Evolutionary conservation across 2,329 filamentous ascomycete genomes (phyloP).

Genomic region (Botryosphaeria dothidea): DNA sequence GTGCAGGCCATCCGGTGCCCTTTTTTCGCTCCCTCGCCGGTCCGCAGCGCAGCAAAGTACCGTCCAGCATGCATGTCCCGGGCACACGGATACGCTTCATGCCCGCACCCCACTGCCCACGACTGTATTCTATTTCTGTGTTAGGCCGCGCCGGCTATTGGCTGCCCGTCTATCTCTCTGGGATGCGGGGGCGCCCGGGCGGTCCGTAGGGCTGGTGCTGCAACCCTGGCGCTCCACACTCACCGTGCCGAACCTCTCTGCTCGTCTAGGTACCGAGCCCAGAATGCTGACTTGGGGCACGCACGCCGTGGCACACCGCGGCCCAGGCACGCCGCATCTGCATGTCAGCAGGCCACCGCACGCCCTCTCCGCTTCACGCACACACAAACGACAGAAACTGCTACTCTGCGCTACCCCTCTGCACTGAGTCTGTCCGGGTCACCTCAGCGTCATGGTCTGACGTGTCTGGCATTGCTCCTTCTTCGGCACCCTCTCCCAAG

Average conservation of each 20-base stretch:
- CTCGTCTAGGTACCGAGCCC: neutral
- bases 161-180: neutral
- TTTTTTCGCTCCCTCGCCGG: neutral
- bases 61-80: too few relatives aligned
- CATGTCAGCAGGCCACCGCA: slow-evolving; percentile 4
- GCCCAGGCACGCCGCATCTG: slow-evolving; percentile 10
- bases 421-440: too few relatives aligned
- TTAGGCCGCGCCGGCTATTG: neutral
- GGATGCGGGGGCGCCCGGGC: neutral
- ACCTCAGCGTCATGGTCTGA: slow-evolving; percentile 4
- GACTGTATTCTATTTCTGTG: neutral
- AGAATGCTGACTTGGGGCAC: neutral
- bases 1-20: neutral
- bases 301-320: slow-evolving; percentile 12
- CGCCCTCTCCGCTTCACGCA: neutral
- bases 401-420: neutral
- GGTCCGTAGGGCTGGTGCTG: slow-evolving; percentile 4
- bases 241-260: neutral
- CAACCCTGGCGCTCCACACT: neutral
- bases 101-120: neutral
- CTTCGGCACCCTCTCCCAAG: neutral
- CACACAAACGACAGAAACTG: neutral
- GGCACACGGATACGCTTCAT: neutral
- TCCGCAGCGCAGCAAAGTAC: too few relatives aligned
- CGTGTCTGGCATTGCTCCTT: neutral